A percentile compares a stretch with the other conserved stretches of the same genome.
phyloP scores from a whole-genome alignment of 176 grass and related monocot species.

The Bonia amplexicaulis region DNA sequence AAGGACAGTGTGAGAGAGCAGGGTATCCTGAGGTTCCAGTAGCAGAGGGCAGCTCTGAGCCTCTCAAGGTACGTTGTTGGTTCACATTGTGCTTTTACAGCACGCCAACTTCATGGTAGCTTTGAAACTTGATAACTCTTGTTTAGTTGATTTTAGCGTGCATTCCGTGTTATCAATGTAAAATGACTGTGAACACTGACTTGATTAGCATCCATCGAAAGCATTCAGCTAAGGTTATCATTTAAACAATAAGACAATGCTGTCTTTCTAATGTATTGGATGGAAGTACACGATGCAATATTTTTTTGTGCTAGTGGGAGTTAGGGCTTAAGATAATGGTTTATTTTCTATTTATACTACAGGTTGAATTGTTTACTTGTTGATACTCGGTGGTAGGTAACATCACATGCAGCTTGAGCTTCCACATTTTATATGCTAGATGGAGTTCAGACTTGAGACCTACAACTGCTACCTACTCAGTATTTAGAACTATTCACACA shows the following conservation, averaged over 20 bases:
- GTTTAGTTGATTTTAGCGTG: background rate
- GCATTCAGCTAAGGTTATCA: background rate
- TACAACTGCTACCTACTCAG: background rate
- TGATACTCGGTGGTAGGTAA: background rate
- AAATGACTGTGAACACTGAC: conserved; percentile 2
- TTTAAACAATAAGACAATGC: background rate
- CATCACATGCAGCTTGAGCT: background rate
- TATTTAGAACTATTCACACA: background rate
- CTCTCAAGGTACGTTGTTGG: conserved; percentile 54
- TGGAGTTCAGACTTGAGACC: background rate
- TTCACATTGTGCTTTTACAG: background rate
- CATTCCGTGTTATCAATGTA: background rate
- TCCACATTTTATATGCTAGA: conserved; percentile 19
- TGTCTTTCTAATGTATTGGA: background rate
- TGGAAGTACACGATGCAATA: background rate
- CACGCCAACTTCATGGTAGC: background rate
- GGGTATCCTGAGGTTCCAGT: conserved; percentile 78
- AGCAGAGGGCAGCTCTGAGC: conserved; percentile 73
- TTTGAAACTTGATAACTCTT: background rate
- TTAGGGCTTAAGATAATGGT: background rate
- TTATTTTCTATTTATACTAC: background rate
- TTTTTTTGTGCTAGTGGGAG: background rate
- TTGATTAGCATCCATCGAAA: conserved; percentile 12
- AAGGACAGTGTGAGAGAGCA: conserved; percentile 95
- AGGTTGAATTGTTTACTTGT: background rate